A percentile compares a stretch with the other conserved stretches of the same genome.
phyloP scores from a whole-genome alignment of 2,329 filamentous ascomycete species.

The Aspergillus sp. region DNA sequence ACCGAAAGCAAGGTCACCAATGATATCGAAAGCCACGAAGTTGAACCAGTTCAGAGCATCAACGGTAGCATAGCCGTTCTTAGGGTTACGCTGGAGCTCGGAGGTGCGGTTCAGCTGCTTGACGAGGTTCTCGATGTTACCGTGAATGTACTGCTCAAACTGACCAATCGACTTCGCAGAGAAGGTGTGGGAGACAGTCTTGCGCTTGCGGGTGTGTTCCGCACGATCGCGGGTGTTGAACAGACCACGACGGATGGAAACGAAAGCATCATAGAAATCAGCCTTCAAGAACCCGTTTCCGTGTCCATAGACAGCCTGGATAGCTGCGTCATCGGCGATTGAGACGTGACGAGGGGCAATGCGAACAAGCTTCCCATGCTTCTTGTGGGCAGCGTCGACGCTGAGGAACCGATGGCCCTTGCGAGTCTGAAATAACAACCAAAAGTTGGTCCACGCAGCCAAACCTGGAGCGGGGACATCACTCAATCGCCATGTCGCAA shows the following conservation, averaged over 20 bases:
- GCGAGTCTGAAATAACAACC: constrained; percentile 69
- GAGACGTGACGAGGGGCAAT: constrained; percentile 84
- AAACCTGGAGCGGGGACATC: constrained; percentile 53
- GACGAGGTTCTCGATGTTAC: constrained; percentile 73
- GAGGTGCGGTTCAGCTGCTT: constrained; percentile 69
- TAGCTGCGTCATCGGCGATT: constrained; percentile 76
- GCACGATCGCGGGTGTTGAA: constrained; percentile 84
- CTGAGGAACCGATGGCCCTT: constrained; percentile 63
- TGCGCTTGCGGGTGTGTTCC: constrained; percentile 85
- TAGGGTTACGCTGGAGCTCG: constrained; percentile 44
- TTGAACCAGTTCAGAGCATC: constrained; percentile 83
- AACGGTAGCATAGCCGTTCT: constrained; percentile 60
- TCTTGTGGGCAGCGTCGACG: constrained; percentile 73
- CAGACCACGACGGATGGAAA: constrained; percentile 78
- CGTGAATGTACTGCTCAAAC: constrained; percentile 86
- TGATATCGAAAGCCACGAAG: constrained; percentile 61
- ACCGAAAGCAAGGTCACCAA: constrained; percentile 67
- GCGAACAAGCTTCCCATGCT: constrained; percentile 74
- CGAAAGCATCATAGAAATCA: constrained; percentile 88
- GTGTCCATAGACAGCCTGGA: constrained; percentile 74
- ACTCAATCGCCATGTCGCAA: constrained; percentile 55
- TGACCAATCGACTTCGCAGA: constrained; percentile 75
- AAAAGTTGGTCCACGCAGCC: constrained; percentile 72
- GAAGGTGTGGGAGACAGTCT: constrained; percentile 85
- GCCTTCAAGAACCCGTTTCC: constrained; percentile 74